Percentiles rank a stretch among this genome's conserved stretches.
Evolutionary conservation across 345 rosid genomes (phyloP).

Genomic region (Salix suchowensis): DNA sequence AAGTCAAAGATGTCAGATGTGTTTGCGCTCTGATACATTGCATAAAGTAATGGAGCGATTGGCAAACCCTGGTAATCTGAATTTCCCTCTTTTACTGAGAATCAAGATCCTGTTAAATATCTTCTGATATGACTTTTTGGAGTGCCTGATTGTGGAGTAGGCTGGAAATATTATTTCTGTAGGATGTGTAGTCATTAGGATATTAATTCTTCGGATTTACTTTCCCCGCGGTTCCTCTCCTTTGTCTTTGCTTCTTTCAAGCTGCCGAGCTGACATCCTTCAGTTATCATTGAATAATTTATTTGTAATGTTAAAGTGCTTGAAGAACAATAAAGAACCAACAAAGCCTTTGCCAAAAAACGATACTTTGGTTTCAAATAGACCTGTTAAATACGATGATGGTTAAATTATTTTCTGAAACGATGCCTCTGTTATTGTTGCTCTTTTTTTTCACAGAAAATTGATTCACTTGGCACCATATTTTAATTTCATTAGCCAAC

Average conservation of each 20-base stretch:
- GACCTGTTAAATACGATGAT: not conserved
- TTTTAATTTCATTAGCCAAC: too few relatives aligned
- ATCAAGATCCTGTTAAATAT: not conserved
- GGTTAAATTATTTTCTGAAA: not conserved
- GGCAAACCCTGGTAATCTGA: constrained; percentile 24
- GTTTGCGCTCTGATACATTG: constrained; percentile 30
- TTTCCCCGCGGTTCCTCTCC: not conserved
- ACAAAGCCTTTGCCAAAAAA: not conserved
- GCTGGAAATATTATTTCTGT: not conserved
- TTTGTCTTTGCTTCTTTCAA: not conserved
- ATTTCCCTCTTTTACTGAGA: not conserved
- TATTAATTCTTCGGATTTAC: not conserved
- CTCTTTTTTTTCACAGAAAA: not conserved
- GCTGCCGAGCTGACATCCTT: not conserved
- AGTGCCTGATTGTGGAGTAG: not conserved
- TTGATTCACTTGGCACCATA: too few relatives aligned
- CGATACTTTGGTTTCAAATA: not conserved
- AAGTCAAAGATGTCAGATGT: constrained; percentile 34
- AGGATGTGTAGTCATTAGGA: not conserved
- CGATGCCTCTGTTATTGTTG: not conserved
- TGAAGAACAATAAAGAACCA: not conserved
- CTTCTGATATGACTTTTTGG: not conserved
- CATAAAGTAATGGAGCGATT: constrained; percentile 31
- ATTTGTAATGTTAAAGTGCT: not conserved
- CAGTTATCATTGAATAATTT: not conserved